These are phyloP conservation scores for Candida albicans DNA, from an alignment of 1,139 yeast genomes.

Conservation along the genomic window DNA sequence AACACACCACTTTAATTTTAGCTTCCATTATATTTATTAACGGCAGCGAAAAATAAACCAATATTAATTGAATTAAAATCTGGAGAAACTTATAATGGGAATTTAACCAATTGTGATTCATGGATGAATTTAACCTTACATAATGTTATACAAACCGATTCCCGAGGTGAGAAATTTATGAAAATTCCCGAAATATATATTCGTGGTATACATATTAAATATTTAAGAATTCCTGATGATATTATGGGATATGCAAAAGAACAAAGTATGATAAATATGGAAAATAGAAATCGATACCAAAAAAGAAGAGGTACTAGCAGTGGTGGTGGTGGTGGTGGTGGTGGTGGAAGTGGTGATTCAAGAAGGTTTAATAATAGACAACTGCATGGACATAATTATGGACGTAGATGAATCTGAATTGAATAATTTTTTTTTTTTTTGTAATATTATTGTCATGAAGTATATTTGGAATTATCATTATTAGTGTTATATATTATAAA, in stretches of 20 bases:
- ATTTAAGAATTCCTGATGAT: slow-evolving; percentile 48
- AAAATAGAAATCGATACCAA: slow-evolving; percentile 48
- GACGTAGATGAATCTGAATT: slow-evolving; percentile 1
- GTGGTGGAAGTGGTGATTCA: neutral
- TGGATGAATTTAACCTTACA: slow-evolving; percentile 93
- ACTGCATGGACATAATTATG: slow-evolving; percentile 2
- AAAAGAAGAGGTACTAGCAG: slow-evolving; percentile 38
- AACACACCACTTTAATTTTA: slow-evolving; percentile 11
- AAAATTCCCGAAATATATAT: slow-evolving; percentile 79
- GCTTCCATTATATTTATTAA: slow-evolving; percentile 89
- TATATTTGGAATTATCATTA: no score
- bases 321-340: slow-evolving; percentile 4
- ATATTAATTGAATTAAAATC: slow-evolving; percentile 88
- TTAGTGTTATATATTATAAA: no score
- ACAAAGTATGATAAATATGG: slow-evolving; percentile 56
- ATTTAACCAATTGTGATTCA: slow-evolving; percentile 81
- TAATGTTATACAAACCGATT: slow-evolving; percentile 73
- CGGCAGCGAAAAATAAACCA: slow-evolving; percentile 88
- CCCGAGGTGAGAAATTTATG: slow-evolving; percentile 65
- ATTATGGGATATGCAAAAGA: slow-evolving; percentile 83
- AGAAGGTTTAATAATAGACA: slow-evolving; percentile 6
- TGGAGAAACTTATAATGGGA: slow-evolving; percentile 89
- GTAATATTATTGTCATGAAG: neutral
- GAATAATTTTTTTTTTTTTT: neutral
- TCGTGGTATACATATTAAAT: slow-evolving; percentile 72